Evolutionary conservation across 371 early-diverging fungal genomes (phyloP).

Genomic region (Lichtheimia corymbifera): DNA sequence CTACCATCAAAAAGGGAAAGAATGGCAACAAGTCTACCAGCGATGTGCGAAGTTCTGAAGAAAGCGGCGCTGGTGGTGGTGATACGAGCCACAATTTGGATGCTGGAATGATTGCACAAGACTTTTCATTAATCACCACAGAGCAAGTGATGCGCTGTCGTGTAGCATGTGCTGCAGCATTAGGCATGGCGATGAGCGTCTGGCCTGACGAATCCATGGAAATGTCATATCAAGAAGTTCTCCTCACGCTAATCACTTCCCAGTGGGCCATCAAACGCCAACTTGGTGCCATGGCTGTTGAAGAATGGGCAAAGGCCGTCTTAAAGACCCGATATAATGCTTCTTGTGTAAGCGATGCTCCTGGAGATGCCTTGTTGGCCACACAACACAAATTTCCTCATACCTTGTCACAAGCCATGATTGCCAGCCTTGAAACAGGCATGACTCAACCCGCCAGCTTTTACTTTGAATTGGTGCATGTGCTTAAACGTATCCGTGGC

Average conservation of each 20-base stretch:
- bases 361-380: constrained; percentile 43
- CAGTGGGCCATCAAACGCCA: constrained; percentile 83
- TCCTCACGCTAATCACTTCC: constrained; percentile 58
- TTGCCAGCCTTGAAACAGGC: constrained; percentile 53
- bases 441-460: constrained; percentile 39
- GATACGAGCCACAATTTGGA: constrained; percentile 74
- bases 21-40: constrained; percentile 24
- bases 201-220: constrained; percentile 67
- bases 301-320: constrained; percentile 78
- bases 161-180: constrained; percentile 73
- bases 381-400: constrained; percentile 50
- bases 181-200: constrained; percentile 75
- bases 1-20: constrained; percentile 9
- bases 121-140: constrained; percentile 77
- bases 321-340: constrained; percentile 42
- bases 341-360: constrained; percentile 45
- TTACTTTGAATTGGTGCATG: constrained; percentile 71
- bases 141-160: constrained; percentile 84
- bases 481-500: constrained; percentile 69
- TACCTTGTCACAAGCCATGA: constrained; percentile 53
- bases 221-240: constrained; percentile 49
- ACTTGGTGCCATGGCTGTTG: constrained; percentile 76
- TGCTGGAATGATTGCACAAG: constrained; percentile 89
- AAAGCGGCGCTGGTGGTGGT: background rate
- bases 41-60: background rate